Conservation (phyloP, 2,329 filamentous ascomycete genomes). For the Hortaea werneckii region DNA sequence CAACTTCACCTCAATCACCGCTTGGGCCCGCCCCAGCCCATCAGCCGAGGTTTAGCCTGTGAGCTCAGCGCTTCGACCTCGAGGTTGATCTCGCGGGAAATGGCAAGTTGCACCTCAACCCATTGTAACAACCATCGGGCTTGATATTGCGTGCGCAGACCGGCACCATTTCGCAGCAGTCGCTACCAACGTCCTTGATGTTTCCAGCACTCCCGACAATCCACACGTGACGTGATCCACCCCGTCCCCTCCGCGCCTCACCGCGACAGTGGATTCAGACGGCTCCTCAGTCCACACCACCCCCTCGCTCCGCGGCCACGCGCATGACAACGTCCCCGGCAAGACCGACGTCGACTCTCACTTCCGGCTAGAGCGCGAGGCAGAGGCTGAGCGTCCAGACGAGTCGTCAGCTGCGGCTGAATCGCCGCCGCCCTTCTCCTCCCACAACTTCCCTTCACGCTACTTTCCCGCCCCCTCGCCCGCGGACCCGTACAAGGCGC, state of each 20-base stretch:
- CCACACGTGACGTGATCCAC: neutral
- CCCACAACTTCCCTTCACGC: conserved; percentile 52
- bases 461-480: conserved; percentile 43
- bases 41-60: no score
- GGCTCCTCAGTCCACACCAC: conserved; percentile 24
- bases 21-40: no score
- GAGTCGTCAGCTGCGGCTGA: conserved; percentile 33
- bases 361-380: conserved; percentile 14
- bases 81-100: no score
- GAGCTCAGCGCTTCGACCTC: no score
- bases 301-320: conserved; percentile 20
- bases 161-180: no score
- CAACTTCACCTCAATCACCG: no score
- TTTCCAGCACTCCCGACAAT: neutral
- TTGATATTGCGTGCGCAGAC: no score
- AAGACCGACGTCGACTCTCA: conserved; percentile 23
- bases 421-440: conserved; percentile 55
- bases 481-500: conserved; percentile 38
- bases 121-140: no score
- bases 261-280: conserved; percentile 22
- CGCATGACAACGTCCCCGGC: conserved; percentile 10
- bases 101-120: no score
- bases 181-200: no score
- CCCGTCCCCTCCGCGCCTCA: neutral
- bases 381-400: conserved; percentile 13